Base-by-base conservation (phyloP, 352 stramenopile species). In the Phytophthora pini region DNA sequence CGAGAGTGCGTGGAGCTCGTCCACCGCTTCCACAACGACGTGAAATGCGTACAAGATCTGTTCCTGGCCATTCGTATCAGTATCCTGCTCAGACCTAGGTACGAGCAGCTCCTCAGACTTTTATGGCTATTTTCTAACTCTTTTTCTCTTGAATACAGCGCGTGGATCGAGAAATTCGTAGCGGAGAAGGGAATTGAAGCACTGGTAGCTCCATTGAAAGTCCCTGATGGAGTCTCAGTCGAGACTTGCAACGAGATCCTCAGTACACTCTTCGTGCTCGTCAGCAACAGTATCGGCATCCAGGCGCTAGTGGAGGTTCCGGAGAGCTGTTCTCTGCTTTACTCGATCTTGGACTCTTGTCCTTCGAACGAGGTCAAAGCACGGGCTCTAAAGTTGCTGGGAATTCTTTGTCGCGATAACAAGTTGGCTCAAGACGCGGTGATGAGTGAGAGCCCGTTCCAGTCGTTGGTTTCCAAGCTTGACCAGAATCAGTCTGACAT, bases 11-110 rank as follows among this genome's bases (percentile, higher is more conserved):
- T 90, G 7, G 61, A 81, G 10, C 70, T 88, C 15, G 51, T 90
- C 10, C 43, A 74, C 5, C 67, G 70, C 6, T 59, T 83, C 15
- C 70, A 84, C 31, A 56, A 65, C 5, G 70, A 86, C 31, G 34
- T 59, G 7, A 70, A 81, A 36, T 68, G 59, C 32, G 40, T 77
- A 11, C 72, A 79, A 11, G 78, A 89, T 34, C 74, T 93, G 26
- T 87, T 83, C 49, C 67, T 79, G 13, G 79, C 80, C 3, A 77
- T 91, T 52, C 80, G 82, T 4, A 81, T 93, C 62, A 91, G 89
- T 49, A 65, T 87, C 4, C 46, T 90, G 17, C 66, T 91, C 0
- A 67, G 76, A 62, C 46, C 76, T 20, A 72, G 70, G 82, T 92
- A 75, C 15, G 22, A 11, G 17, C 2, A 27, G 15, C 5, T 49